Evolutionary conservation across 306 rosid species (phyloP), one percentile per base, ranked within the genome.

Genomic region (Begonia peltatifolia): DNA sequence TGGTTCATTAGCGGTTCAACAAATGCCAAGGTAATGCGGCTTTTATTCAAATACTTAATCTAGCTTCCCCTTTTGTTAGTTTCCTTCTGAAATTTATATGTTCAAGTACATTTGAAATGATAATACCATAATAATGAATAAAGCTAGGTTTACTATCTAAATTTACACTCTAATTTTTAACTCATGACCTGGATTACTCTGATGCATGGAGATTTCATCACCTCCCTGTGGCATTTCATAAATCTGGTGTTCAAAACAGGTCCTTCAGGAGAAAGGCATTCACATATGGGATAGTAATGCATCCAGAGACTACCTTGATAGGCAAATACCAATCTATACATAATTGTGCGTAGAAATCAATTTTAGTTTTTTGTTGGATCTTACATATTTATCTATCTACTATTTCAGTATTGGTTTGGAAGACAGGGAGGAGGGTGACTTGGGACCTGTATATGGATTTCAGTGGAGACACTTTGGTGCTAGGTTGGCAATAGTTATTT

Each of bases 401-500:
- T 30, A 30, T 61, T 61, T 30, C 85, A 90, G 99, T 56, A 71
- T 90, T 59, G 94, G 93, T 64, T 79, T 90, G 79, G 73, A 61
- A 55, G 88, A 79, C 47, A 77, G 94, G 78, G 88, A 83, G 74
- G 88, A 81, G 66, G 96, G 94, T 20, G 99, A 90, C 87, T 77
- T 90, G 59, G 99, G 99, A 62, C 95, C 99, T 30, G 83, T 90
- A 43, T 90, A 90, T 68, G 99, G 99, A 47, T 90, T 90, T 59
- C 95, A 90, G 66, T 86, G 95, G 99, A 85, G 99, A 59, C 94
- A 90, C 68, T 90, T 86, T 58, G 99, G 99, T 61, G 95, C 95
- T 35, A 83, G 81, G 99, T 90, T 68, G 56, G 90, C 38, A 30
- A 6, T 30, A 30, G 9, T 30, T 9, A 18, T 41, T 60, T 12